Base-by-base conservation (phyloP, 1,284 basidiomycete genomes). In the Pseudozyma sp. region DNA sequence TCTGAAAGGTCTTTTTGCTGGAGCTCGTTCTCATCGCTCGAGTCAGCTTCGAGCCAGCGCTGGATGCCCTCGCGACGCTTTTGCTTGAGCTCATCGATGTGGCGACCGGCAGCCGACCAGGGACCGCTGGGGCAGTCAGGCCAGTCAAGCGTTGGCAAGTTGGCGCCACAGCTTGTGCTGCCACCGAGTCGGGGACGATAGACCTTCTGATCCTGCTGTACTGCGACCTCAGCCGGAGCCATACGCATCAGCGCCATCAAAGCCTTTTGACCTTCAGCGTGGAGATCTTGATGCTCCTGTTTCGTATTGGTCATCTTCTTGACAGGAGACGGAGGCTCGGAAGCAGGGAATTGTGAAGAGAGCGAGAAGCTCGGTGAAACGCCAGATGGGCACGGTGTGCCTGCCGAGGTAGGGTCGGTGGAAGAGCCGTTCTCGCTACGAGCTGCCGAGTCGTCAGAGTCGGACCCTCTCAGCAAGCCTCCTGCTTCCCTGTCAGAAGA, bases 341-440 rank as follows among this genome's bases (percentile, higher is more conserved):
- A 74, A 7, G 70, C 66, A 13, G 74, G 74, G 53, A 77, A 77
- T n/a, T 77, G 74, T 21, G 74, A 77, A 14, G 70, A 74, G 18
- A 77, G 59, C 19, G 74, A 77, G 31, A 77, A 77, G 70, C 70
- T 73, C 21, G 74, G 70, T 31, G 74, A 77, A 34, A 65, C 45
- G 36, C 74, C 74, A 11, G 70, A 72, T 13, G 66, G 66, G 51
- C 62, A 74, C 0, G 67, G 76, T 14, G 72, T 77, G 34, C 76
- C 72, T 1, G 58, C 67, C 21, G 72, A 75, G 9, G 76, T 75
- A 13, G 70, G 76, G 25, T 70, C 63, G 13, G 76, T 74, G 7
- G 73, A 76, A 4, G 64, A 69, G 14, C 70, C 65, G 19, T 62
- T 63, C 31, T 66, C 59, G 57, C 76, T 76, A 43, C 58, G 55